These are phyloP conservation scores for Aspergillus bertholletiae DNA, from an alignment of 495 filamentous ascomycete genomes.

Conservation along the genomic window DNA sequence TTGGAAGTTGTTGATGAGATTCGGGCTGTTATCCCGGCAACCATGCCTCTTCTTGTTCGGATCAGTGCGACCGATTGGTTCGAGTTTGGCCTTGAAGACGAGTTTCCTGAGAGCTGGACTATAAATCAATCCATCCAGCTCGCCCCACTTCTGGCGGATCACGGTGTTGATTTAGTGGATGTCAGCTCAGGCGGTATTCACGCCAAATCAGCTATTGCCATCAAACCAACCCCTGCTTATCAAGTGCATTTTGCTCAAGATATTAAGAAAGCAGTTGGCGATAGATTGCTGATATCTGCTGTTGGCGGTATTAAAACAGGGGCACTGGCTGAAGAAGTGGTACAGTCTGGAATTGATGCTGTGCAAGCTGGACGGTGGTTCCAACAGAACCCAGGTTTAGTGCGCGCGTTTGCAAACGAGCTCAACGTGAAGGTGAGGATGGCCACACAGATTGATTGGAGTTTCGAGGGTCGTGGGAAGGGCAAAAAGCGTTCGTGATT, in stretches of 20 bases:
- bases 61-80: constrained; percentile 53
- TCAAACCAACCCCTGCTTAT: constrained; percentile 44
- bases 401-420: constrained; percentile 64
- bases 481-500: not conserved
- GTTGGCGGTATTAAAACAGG: constrained; percentile 52
- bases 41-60: constrained; percentile 59
- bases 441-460: constrained; percentile 61
- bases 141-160: constrained; percentile 39
- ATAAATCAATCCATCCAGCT: constrained; percentile 43
- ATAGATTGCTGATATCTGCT: constrained; percentile 40
- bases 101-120: constrained; percentile 49
- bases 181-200: constrained; percentile 53
- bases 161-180: constrained; percentile 58
- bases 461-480: constrained; percentile 11
- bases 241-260: constrained; percentile 41
- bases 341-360: constrained; percentile 47
- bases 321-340: constrained; percentile 35
- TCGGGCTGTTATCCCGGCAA: constrained; percentile 44
- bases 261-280: constrained; percentile 45
- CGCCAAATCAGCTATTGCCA: constrained; percentile 49
- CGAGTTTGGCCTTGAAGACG: constrained; percentile 33
- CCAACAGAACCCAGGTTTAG: constrained; percentile 59
- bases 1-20: constrained; percentile 47
- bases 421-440: constrained; percentile 54
- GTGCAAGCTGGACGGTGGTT: constrained; percentile 51